Evolutionary conservation across 345 rosid genomes (phyloP).

Genomic region (Litchi chinensis): DNA sequence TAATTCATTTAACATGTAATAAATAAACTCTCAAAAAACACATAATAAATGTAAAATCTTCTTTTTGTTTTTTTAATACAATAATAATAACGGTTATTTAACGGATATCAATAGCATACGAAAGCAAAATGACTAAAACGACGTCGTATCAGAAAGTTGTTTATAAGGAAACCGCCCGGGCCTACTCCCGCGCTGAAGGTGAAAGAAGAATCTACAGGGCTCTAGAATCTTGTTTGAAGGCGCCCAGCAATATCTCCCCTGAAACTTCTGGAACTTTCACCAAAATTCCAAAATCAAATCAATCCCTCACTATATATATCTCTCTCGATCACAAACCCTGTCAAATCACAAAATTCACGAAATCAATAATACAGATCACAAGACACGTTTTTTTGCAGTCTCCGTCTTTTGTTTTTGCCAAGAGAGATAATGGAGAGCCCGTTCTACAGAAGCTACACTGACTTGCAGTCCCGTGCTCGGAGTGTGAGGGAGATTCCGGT

Average conservation of each 20-base stretch:
- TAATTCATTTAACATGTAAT: no score
- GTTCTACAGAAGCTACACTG: slow-evolving; percentile 25
- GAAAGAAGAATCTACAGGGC: slow-evolving; percentile 31
- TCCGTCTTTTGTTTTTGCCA: background rate
- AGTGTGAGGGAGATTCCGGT: slow-evolving; percentile 58
- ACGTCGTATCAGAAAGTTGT: background rate
- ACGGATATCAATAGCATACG: no score
- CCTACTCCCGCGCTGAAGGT: slow-evolving; percentile 9
- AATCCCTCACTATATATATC: slow-evolving; percentile 1
- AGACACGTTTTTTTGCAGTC: background rate
- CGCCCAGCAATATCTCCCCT: slow-evolving; percentile 2
- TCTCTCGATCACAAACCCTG: background rate
- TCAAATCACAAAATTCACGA: background rate
- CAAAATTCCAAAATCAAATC: background rate
- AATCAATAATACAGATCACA: background rate
- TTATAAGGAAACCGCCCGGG: background rate
- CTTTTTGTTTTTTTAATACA: no score
- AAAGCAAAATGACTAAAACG: no score
- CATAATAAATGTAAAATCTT: no score
- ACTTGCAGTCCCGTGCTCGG: slow-evolving; percentile 18
- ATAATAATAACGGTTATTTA: no score
- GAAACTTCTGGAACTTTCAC: slow-evolving; percentile 52
- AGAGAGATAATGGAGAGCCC: slow-evolving; percentile 38
- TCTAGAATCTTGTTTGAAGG: slow-evolving; percentile 30
- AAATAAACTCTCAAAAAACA: no score